A percentile compares a stretch with the other conserved stretches of the same genome.
These are phyloP conservation scores for Boletus sp. DNA, from an alignment of 768 basidiomycete genomes.

Conservation along the genomic window DNA sequence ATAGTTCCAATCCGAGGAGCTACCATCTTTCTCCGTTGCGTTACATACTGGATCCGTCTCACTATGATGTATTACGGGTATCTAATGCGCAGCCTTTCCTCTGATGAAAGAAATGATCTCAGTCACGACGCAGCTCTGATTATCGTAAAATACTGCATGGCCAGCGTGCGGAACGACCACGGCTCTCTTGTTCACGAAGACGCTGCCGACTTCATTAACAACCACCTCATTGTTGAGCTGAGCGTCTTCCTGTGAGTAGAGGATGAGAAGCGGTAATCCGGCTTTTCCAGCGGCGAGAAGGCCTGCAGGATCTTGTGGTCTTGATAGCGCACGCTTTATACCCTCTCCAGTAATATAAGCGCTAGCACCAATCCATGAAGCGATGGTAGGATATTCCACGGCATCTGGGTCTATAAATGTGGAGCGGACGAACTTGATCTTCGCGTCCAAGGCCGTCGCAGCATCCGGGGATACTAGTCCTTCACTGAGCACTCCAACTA, in stretches of 20 bases:
- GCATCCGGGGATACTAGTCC: neutral
- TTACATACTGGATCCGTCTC: no score
- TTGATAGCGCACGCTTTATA: neutral
- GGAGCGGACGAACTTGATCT: slow-evolving; percentile 5
- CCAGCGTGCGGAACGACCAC: neutral
- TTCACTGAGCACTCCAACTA: neutral
- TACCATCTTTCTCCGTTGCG: no score
- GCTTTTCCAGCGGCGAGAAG: neutral
- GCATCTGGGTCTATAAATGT: slow-evolving; percentile 2
- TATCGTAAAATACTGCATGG: neutral
- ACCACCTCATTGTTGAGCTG: slow-evolving; percentile 2
- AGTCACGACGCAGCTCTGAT: neutral
- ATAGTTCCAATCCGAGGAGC: neutral
- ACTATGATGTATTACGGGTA: neutral
- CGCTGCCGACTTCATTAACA: neutral
- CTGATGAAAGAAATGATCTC: slow-evolving; percentile 5
- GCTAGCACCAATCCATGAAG: slow-evolving; percentile 4
- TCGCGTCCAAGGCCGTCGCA: neutral
- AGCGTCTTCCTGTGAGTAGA: neutral
- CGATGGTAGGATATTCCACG: slow-evolving; percentile 4
- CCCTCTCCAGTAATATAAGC: neutral
- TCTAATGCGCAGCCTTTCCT: neutral
- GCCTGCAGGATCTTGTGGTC: neutral
- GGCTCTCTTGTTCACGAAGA: neutral
- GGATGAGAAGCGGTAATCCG: neutral